phyloP scores from a whole-genome alignment of 2,329 filamentous ascomycete species.

The Clarireedia sp. region DNA sequence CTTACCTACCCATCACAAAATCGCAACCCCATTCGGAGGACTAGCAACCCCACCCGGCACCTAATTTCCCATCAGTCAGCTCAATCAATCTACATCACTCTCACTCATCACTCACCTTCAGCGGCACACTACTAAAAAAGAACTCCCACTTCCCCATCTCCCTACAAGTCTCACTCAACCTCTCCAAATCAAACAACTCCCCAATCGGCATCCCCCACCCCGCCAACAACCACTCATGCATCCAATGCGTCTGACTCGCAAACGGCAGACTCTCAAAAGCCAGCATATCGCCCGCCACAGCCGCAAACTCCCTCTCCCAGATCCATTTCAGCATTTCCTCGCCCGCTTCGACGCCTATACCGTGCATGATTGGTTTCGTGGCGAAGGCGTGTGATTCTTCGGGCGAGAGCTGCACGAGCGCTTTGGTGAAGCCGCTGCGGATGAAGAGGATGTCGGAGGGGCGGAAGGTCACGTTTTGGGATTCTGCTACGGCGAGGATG shows the following conservation, averaged over 20 bases:
- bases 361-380: slow-evolving; percentile 14
- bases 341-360: slow-evolving; percentile 32
- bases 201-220: slow-evolving; percentile 46
- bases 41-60: slow-evolving; percentile 25
- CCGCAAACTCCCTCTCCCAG: slow-evolving; percentile 39
- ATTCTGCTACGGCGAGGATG: slow-evolving; percentile 29
- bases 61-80: not conserved
- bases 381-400: not conserved
- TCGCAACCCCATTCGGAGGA: slow-evolving; percentile 26
- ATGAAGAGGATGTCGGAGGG: slow-evolving; percentile 34
- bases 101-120: slow-evolving; percentile 38
- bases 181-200: slow-evolving; percentile 40
- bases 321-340: slow-evolving; percentile 35
- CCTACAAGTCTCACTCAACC: slow-evolving; percentile 41
- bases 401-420: not conserved
- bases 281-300: slow-evolving; percentile 37
- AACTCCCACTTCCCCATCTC: slow-evolving; percentile 49
- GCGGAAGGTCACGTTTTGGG: slow-evolving; percentile 30
- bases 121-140: slow-evolving; percentile 51
- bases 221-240: slow-evolving; percentile 37
- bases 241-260: slow-evolving; percentile 8
- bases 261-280: slow-evolving; percentile 38
- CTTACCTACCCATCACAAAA: slow-evolving; percentile 12
- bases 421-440: slow-evolving; percentile 30
- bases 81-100: no score